A percentile compares a stretch with the other conserved stretches of the same genome.
Conservation (phyloP, 2,329 filamentous ascomycete species). For the Dendrostoma leiphaemia region DNA sequence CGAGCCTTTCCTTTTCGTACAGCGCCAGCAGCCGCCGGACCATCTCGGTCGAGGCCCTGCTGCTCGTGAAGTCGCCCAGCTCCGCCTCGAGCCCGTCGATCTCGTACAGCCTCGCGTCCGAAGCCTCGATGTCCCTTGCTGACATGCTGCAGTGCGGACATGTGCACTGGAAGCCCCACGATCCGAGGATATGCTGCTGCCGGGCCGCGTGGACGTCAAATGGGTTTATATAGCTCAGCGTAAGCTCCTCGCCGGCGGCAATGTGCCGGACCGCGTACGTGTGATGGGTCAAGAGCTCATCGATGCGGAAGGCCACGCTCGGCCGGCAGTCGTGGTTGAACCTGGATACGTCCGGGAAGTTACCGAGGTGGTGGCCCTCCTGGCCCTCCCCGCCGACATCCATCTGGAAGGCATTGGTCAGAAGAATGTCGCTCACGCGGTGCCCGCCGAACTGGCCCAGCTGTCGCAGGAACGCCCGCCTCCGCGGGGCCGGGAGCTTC, state of each 20-base stretch:
- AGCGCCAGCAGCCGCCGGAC: constrained; percentile 45
- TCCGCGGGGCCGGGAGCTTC: constrained; percentile 19
- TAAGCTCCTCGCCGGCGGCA: constrained; percentile 32
- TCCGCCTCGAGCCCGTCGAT: constrained; percentile 27
- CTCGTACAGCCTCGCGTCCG: constrained; percentile 25
- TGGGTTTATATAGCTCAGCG: constrained; percentile 34
- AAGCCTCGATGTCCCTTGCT: constrained; percentile 12
- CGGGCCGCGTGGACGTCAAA: constrained; percentile 25
- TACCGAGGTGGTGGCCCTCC: constrained; percentile 8
- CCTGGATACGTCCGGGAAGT: constrained; percentile 32
- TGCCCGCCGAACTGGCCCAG: constrained; percentile 24
- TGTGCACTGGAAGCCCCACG: constrained; percentile 35
- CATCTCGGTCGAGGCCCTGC: constrained; percentile 39
- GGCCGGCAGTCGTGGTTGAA: constrained; percentile 37
- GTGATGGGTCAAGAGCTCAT: constrained; percentile 30
- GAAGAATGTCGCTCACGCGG: constrained; percentile 24
- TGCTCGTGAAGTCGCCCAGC: constrained; percentile 7
- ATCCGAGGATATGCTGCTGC: constrained; percentile 26
- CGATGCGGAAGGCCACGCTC: constrained; percentile 31
- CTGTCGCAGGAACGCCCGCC: constrained; percentile 22
- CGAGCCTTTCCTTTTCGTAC: constrained; percentile 52
- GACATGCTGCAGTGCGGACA: constrained; percentile 29
- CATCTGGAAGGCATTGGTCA: constrained; percentile 28
- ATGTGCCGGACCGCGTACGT: constrained; percentile 31
- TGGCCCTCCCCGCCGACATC: background rate